phyloP scores from a whole-genome alignment of 352 stramenopile genomes.

The Blastocystis sp. region DNA sequence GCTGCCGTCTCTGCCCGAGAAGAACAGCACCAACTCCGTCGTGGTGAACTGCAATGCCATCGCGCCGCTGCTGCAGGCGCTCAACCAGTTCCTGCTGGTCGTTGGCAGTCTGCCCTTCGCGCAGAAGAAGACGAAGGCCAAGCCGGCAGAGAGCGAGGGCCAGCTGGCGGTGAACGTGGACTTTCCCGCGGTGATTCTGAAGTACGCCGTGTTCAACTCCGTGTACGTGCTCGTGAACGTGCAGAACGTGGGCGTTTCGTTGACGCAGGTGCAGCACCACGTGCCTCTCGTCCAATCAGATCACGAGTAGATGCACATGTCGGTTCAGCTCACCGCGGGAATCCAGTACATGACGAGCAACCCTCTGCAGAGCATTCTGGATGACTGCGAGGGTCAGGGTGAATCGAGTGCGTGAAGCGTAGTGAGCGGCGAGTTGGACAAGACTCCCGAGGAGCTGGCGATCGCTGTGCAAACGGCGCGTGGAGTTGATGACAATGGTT shows the following conservation, averaged over 20 bases:
- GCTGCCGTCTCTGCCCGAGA: background rate
- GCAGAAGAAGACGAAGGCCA: background rate
- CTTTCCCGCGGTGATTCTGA: background rate
- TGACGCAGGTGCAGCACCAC: background rate
- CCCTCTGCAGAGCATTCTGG: background rate
- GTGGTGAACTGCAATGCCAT: slow-evolving; percentile 26
- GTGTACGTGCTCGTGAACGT: background rate
- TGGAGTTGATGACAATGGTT: background rate
- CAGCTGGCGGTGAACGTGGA: background rate
- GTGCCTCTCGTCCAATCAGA: background rate
- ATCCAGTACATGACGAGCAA: background rate
- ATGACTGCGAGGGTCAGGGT: background rate
- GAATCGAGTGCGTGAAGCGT: background rate
- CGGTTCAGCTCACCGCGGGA: background rate
- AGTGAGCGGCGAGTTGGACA: background rate
- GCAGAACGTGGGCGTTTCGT: background rate
- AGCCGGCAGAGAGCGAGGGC: background rate
- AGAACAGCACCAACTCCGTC: slow-evolving; percentile 15
- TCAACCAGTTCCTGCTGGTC: background rate
- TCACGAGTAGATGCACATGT: background rate
- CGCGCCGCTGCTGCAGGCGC: background rate
- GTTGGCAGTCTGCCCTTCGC: background rate
- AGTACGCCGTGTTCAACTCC: background rate
- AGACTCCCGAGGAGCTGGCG: background rate
- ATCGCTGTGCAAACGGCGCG: background rate